These are phyloP conservation scores for Fraxinus nigra DNA, from an alignment of 305 asterid genomes.

Conservation along the genomic window DNA sequence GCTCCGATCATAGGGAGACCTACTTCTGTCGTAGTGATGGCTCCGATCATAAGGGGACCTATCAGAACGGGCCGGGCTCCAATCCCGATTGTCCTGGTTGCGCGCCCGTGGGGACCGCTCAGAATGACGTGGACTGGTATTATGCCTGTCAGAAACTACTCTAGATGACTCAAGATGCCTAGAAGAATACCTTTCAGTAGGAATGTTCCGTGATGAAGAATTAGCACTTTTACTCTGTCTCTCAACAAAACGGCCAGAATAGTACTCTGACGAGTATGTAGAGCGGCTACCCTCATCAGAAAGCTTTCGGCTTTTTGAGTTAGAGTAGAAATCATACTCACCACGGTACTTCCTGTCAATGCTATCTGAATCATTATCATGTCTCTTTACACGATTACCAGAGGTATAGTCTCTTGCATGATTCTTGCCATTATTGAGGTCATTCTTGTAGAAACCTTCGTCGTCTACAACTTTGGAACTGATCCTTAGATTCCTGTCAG, in stretches of 20 bases:
- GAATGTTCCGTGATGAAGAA: conserved; percentile 48
- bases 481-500: conserved; percentile 56
- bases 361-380: conserved; percentile 58
- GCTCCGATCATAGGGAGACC: conserved; percentile 59
- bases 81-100: conserved; percentile 58
- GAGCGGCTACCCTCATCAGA: conserved; percentile 66
- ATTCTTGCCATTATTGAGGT: conserved; percentile 61
- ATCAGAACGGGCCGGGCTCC: conserved; percentile 63
- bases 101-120: conserved; percentile 89
- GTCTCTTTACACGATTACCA: conserved; percentile 65
- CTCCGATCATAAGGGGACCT: conserved; percentile 52
- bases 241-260: conserved; percentile 52
- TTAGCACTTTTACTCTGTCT: conserved; percentile 48
- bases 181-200: conserved; percentile 76
- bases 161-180: conserved; percentile 69
- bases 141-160: conserved; percentile 55
- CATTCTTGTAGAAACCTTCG: conserved; percentile 61
- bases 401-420: conserved; percentile 61
- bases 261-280: conserved; percentile 54
- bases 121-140: conserved; percentile 69
- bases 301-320: conserved; percentile 72
- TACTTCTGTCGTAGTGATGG: conserved; percentile 48
- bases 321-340: conserved; percentile 63
- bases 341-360: conserved; percentile 58
- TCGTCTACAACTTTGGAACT: conserved; percentile 67